Conservation (phyloP, 176 grass and related monocot species). For the Aechmea fasciata region DNA sequence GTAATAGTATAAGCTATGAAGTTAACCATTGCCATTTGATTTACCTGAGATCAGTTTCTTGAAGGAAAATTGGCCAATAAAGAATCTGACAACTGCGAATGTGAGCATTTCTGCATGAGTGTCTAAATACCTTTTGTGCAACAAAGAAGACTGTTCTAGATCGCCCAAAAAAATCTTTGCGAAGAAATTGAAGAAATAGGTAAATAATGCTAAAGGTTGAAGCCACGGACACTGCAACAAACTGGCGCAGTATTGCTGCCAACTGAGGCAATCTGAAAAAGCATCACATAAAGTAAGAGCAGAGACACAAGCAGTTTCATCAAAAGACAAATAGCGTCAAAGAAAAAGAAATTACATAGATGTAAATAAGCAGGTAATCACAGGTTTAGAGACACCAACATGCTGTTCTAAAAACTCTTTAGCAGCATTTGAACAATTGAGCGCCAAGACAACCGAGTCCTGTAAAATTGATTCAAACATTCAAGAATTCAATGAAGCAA, state of each 20-base stretch:
- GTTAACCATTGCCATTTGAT: background rate
- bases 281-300: constrained; percentile 22
- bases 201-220: constrained; percentile 56
- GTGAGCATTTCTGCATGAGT: constrained; percentile 66
- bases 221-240: constrained; percentile 43
- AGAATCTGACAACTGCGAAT: constrained; percentile 75
- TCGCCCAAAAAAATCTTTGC: constrained; percentile 39
- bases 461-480: constrained; percentile 26
- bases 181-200: constrained; percentile 52
- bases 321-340: constrained; percentile 7
- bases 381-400: constrained; percentile 19
- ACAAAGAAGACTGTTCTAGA: constrained; percentile 29
- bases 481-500: constrained; percentile 12
- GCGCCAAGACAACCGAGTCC: constrained; percentile 61
- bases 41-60: constrained; percentile 55
- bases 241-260: constrained; percentile 37
- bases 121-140: constrained; percentile 49
- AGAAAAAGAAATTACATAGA: constrained; percentile 41
- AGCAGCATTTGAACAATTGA: constrained; percentile 76
- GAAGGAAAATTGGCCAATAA: constrained; percentile 87
- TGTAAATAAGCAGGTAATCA: constrained; percentile 27
- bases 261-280: constrained; percentile 37
- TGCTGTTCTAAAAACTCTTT: constrained; percentile 31
- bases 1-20: background rate
- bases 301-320: constrained; percentile 13